phyloP scores from a whole-genome alignment of 208 protist species.

The Acanthamoeba lenticulata region DNA sequence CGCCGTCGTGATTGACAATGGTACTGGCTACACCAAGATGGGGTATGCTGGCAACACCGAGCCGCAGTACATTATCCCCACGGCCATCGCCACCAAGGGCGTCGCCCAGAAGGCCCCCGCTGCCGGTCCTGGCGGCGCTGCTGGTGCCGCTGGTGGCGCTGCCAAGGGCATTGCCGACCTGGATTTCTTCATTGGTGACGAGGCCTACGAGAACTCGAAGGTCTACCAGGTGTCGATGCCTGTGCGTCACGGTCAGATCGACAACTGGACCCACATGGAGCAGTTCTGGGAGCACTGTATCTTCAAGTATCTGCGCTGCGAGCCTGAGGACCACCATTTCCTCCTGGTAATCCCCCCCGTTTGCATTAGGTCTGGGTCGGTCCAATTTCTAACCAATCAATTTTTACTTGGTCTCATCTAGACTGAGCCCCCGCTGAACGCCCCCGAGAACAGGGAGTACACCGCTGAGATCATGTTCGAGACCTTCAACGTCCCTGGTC shows the following conservation, averaged over 20 bases:
- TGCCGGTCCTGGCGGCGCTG: not conserved
- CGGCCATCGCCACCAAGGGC: constrained; percentile 90
- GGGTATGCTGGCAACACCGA: constrained; percentile 97
- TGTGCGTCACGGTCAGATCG: constrained; percentile 93
- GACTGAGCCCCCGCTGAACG: constrained; percentile 97
- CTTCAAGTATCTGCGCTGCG: constrained; percentile 97
- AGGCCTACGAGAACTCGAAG: constrained; percentile 87
- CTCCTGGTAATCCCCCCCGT: constrained; percentile 93
- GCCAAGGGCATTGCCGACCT: constrained; percentile 76
- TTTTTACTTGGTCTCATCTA: constrained; percentile 53
- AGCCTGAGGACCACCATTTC: constrained; percentile 97
- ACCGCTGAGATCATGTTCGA: constrained; percentile 99
- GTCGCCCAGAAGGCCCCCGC: not conserved
- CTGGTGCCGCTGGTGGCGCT: not conserved
- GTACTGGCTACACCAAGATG: constrained; percentile 98
- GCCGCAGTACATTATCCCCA: constrained; percentile 95
- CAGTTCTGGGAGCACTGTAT: constrained; percentile 97
- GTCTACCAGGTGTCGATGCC: constrained; percentile 88
- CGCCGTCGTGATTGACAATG: constrained; percentile 98
- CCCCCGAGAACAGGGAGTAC: constrained; percentile 97
- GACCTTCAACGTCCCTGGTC: constrained; percentile 97
- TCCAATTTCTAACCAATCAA: not conserved
- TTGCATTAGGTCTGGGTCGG: not conserved
- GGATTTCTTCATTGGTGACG: constrained; percentile 95
- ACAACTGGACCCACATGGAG: constrained; percentile 98